Percentiles rank a stretch among this genome's conserved stretches.
Evolutionary conservation across 768 basidiomycete genomes (phyloP).

Genomic region (Lactarius quietus): DNA sequence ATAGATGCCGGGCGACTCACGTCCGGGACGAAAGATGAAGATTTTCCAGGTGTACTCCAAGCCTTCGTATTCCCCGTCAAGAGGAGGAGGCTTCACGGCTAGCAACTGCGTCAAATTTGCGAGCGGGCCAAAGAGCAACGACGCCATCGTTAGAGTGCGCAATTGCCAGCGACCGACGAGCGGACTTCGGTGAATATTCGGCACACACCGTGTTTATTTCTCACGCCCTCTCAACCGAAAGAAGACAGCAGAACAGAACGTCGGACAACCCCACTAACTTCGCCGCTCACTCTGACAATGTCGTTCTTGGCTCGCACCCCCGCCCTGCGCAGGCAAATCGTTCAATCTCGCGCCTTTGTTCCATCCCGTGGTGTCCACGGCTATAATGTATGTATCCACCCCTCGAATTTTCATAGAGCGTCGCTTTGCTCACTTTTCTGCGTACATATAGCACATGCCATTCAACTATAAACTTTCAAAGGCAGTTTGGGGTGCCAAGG

Average conservation of each 20-base stretch:
- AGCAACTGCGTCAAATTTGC: slow-evolving; percentile 11
- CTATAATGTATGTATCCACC: slow-evolving; percentile 11
- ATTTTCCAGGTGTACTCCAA: slow-evolving; percentile 69
- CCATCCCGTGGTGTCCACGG: slow-evolving; percentile 24
- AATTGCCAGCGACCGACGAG: neutral
- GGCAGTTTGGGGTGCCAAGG: slow-evolving; percentile 20
- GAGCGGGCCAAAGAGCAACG: slow-evolving; percentile 2
- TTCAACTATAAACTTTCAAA: slow-evolving; percentile 24
- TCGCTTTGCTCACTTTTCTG: neutral
- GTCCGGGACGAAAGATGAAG: slow-evolving; percentile 76
- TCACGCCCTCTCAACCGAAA: neutral
- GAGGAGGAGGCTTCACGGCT: slow-evolving; percentile 52
- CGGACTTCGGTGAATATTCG: neutral
- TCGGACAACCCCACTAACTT: slow-evolving; percentile 9
- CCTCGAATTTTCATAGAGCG: neutral
- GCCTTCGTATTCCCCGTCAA: slow-evolving; percentile 65
- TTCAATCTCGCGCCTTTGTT: slow-evolving; percentile 20
- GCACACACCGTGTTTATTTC: neutral
- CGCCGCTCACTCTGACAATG: slow-evolving; percentile 15
- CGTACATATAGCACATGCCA: slow-evolving; percentile 22
- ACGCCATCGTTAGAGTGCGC: neutral
- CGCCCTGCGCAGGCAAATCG: slow-evolving; percentile 18
- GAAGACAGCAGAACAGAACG: neutral
- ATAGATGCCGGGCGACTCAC: slow-evolving; percentile 45
- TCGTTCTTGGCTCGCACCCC: slow-evolving; percentile 25